These are phyloP conservation scores for Ganoderma sinense DNA, from an alignment of 1,284 basidiomycete genomes.

Conservation along the genomic window DNA sequence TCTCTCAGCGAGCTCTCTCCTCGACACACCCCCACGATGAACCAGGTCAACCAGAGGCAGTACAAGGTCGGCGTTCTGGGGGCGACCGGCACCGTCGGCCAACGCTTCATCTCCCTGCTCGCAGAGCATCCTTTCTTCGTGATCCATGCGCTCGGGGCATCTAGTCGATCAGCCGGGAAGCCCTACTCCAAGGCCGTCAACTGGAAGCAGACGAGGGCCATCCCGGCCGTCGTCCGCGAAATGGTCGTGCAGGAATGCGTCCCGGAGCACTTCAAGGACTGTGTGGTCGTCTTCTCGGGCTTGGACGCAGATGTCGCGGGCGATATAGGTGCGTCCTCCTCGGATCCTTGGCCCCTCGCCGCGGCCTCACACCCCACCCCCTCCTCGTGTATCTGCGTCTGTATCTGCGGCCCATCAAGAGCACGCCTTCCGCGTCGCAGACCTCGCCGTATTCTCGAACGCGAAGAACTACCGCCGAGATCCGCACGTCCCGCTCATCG, in stretches of 20 bases:
- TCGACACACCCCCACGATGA: conserved; percentile 31
- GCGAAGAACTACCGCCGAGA: conserved; percentile 97
- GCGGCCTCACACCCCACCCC: neutral
- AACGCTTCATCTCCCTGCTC: conserved; percentile 93
- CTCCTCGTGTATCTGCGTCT: neutral
- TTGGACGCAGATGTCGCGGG: conserved; percentile 95
- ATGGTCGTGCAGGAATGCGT: conserved; percentile 84
- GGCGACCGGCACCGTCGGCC: conserved; percentile 96
- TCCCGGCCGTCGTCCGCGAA: conserved; percentile 75
- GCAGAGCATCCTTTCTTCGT: conserved; percentile 91
- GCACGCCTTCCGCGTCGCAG: conserved; percentile 85
- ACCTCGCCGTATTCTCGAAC: conserved; percentile 96
- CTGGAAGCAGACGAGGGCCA: conserved; percentile 91
- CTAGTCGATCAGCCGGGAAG: conserved; percentile 89
- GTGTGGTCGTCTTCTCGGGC: conserved; percentile 93
- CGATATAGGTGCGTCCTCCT: conserved; percentile 80
- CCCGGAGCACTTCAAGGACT: conserved; percentile 82
- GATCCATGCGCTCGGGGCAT: conserved; percentile 90
- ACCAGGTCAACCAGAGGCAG: conserved; percentile 48
- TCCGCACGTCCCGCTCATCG: conserved; percentile 95
- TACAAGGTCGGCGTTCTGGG: conserved; percentile 91
- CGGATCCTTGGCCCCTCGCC: conserved; percentile 4
- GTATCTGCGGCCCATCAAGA: conserved; percentile 56
- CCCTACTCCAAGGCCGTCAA: conserved; percentile 79
- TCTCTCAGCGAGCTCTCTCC: neutral